Conservation (phyloP, 441 rosid genomes). For the Daphne laureola region DNA sequence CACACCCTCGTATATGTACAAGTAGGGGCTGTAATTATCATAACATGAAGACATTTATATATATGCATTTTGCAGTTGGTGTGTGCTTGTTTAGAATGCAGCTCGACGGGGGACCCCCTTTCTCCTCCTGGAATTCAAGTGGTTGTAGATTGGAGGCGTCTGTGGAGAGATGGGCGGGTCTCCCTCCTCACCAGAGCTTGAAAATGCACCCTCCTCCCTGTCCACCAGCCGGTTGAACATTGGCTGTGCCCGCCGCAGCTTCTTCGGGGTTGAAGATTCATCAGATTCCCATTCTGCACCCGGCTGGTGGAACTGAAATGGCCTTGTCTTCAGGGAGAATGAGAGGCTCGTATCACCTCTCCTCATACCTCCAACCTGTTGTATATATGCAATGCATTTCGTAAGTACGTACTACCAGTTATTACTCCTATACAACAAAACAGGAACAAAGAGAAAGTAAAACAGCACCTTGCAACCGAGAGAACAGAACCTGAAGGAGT, state of each 20-base stretch:
- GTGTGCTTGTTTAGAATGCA: slow-evolving; percentile 31
- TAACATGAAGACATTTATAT: neutral
- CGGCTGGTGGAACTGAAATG: slow-evolving; percentile 23
- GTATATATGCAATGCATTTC: too few relatives aligned
- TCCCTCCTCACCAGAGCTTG: slow-evolving; percentile 50
- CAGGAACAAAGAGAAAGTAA: slow-evolving; percentile 3
- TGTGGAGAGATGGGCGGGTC: slow-evolving; percentile 44
- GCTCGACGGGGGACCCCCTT: slow-evolving; percentile 84
- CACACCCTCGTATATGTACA: too few relatives aligned
- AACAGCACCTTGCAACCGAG: slow-evolving; percentile 84
- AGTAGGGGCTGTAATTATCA: too few relatives aligned
- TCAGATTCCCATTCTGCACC: slow-evolving; percentile 61
- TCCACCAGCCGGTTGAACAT: slow-evolving; percentile 54
- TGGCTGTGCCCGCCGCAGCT: slow-evolving; percentile 37
- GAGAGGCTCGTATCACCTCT: slow-evolving; percentile 49
- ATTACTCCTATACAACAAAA: slow-evolving; percentile 1
- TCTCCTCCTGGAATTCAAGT: slow-evolving; percentile 59
- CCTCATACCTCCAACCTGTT: slow-evolving; percentile 72
- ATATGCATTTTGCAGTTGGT: slow-evolving; percentile 12
- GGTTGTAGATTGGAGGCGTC: slow-evolving; percentile 64
- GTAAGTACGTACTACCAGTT: too few relatives aligned
- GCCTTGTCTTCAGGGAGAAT: slow-evolving; percentile 39
- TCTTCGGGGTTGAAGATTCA: slow-evolving; percentile 62
- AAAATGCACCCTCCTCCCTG: slow-evolving; percentile 23
- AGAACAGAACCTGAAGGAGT: slow-evolving; percentile 85